Conservation (phyloP, 2,329 filamentous ascomycete species). For the Cordyceps farinosa region DNA sequence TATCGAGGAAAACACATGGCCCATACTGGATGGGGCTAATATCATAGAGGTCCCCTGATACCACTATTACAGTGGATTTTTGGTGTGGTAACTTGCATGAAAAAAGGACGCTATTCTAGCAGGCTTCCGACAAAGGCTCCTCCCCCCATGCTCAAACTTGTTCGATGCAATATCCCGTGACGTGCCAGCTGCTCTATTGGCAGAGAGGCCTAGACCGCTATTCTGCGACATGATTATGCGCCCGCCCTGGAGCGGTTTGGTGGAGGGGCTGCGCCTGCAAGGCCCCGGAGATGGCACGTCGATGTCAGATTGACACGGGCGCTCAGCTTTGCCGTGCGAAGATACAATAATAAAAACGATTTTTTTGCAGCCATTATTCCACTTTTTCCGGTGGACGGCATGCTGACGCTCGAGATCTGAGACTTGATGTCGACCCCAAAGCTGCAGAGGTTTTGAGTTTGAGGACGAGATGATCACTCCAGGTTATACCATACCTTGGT, state of each 20-base stretch:
- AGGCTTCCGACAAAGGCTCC: background rate
- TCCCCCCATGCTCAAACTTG: background rate
- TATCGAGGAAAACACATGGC: too few relatives aligned
- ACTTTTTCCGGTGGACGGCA: background rate
- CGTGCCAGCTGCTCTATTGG: background rate
- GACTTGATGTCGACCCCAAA: background rate
- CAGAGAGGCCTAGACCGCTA: slow-evolving; percentile 11
- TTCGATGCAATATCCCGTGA: slow-evolving; percentile 7
- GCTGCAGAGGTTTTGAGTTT: background rate
- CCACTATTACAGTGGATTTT: background rate
- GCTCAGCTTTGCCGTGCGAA: background rate
- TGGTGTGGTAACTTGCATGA: slow-evolving; percentile 7
- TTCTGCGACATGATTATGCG: slow-evolving; percentile 13
- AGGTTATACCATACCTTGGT: background rate
- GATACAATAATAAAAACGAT: background rate
- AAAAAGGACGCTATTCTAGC: background rate
- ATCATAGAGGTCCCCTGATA: background rate
- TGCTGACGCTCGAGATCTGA: slow-evolving; percentile 7
- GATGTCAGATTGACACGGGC: slow-evolving; percentile 13
- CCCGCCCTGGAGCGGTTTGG: background rate
- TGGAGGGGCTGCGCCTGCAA: background rate
- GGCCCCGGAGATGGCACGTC: slow-evolving; percentile 5
- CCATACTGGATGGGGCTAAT: background rate
- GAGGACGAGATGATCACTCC: background rate
- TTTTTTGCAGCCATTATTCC: background rate